Evolutionary conservation across 2,329 filamentous ascomycete genomes (phyloP), one percentile per base, ranked within the genome.

Genomic region (Amphichorda felina): DNA sequence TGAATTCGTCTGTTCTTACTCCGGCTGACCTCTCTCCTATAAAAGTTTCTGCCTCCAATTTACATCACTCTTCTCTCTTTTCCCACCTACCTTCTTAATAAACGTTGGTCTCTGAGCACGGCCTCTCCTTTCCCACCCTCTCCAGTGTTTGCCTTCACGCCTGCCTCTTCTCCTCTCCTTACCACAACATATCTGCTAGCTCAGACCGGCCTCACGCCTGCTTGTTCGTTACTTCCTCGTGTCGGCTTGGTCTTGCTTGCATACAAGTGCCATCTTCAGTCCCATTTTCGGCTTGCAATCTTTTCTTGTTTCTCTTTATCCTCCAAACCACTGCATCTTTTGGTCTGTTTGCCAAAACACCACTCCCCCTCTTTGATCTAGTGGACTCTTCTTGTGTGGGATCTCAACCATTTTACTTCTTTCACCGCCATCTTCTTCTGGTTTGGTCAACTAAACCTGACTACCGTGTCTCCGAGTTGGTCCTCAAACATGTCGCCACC

Each of bases 401-500:
- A 47, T 50, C 43, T 50, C 42, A 41, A 45, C 43, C 48, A 48
- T 49, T 38, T 50, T 42, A 39, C 33, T 40, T 38, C 34, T 39
- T 36, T 27, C 30, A 7, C 29, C 30, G 27, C n/a, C 28, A 35
- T 37, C 32, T 40, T 37, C 24, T 38, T 30, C 37, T 37, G 29
- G 38, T 36, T 40, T 36, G 33, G 5, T 10, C 13, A 15, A 33
- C 30, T 29, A 11, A 22, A 18, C 17, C 19, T 37, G 25, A n/a
- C n/a, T 29, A 39, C 21, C 37, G 33, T 40, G 38, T 36, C 37
- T 34, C 18, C 7, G 7, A 11, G 15, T 15, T 35, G 33, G 30
- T 27, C 35, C 19, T 35, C 31, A 24, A 43, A 36, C 38, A 61
- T 60, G 57, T 48, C 55, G 36, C 39, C 49, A 34, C 37, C 49